Evolutionary conservation across 305 asterid genomes (phyloP).

Genomic region (Rubia peregrina): DNA sequence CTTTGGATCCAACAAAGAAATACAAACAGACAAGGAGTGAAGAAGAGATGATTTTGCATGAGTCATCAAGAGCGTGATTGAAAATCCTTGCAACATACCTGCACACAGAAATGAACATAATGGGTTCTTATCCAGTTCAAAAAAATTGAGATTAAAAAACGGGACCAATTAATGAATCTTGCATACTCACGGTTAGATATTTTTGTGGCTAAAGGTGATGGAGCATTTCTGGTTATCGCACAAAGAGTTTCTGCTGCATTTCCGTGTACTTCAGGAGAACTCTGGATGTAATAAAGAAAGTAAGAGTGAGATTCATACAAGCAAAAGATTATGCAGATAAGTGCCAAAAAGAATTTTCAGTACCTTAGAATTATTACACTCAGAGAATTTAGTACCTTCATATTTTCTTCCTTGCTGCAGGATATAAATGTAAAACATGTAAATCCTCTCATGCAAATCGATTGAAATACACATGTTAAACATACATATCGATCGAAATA

Average conservation of each 20-base stretch:
- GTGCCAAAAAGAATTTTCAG: no score
- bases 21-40: conserved; percentile 78
- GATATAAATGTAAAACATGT: no score
- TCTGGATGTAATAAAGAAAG: conserved; percentile 15
- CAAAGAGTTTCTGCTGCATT: conserved; percentile 86
- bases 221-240: conserved; percentile 67
- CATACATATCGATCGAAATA: no score
- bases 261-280: conserved; percentile 76
- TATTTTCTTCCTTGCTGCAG: no score
- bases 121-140: not conserved
- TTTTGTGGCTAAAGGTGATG: conserved; percentile 76
- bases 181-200: conserved; percentile 68
- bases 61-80: conserved; percentile 77
- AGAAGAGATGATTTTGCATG: conserved; percentile 80
- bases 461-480: no score
- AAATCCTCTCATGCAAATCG: no score
- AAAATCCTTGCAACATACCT: conserved; percentile 87
- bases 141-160: not conserved
- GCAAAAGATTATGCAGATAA: no score
- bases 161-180: conserved; percentile 4
- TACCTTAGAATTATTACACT: no score
- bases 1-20: conserved; percentile 87
- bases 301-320: not conserved
- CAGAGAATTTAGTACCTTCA: no score
- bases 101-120: conserved; percentile 30